Base-by-base conservation (phyloP, 169 alveolate genomes). In the Cryptosporidium meleagridis region DNA sequence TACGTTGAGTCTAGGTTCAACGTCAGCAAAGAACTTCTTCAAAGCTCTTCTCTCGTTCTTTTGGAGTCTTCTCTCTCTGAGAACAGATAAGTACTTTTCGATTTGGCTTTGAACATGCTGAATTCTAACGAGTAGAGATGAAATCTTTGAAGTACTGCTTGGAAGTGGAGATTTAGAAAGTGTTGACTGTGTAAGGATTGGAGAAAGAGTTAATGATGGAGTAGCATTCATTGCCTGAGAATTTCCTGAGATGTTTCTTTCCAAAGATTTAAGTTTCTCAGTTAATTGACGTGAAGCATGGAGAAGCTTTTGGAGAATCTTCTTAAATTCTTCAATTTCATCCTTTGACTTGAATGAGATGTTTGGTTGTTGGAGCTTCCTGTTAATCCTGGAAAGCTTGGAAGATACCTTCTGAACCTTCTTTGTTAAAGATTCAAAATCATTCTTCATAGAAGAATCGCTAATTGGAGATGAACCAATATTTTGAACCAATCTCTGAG, bases 281-380 rank as follows among this genome's bases (percentile, higher is more conserved):
- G 44, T 61, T n/a, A 59, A 23, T 3, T 21, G 45, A 18, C 68
- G 41, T 14, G 75, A 62, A n/a, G 65, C 55, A 33, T 65, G 65
- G 35, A 80, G 58, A 31, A 80, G 53, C 44, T 51, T 80, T 39
- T 37, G 65, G 1, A 80, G 48, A 2, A 59, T 12, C 37, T 12
- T 62, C 59, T 80, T 80, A 39, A 80, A 62, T 0, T 80, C 89
- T 12, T 80, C 89, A 6, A 65, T 41, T 18, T 80, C 89, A 12
- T 12, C 29, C 68, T 62, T 62, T 23, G 80, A 44, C 18, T 59
- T 80, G 55, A 80, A 62, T 3, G 73, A 80, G 37, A 62, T 37
- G 29, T 59, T 62, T 16, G 89, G 89, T n/a, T 80, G 73, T 21
- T 80, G 89, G 3, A 80, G 75, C 55, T 44, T 80, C 67, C 62